A percentile compares a stretch with the other conserved stretches of the same genome.
phyloP scores from a whole-genome alignment of 306 rosid species.

The Trifolium repens region DNA sequence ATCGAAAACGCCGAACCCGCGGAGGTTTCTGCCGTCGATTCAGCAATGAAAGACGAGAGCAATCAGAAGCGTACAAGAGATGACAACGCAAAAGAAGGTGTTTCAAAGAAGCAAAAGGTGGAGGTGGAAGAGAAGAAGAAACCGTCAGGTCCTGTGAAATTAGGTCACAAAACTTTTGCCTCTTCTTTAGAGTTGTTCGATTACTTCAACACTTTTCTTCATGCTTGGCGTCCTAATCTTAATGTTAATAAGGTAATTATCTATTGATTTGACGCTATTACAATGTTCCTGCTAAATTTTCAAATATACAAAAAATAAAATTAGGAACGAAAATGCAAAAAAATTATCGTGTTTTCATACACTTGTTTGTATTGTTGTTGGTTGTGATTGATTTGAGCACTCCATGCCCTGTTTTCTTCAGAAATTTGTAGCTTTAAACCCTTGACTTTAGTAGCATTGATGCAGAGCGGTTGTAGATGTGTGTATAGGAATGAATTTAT shows the following conservation, averaged over 20 bases:
- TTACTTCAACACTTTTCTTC: constrained; percentile 68
- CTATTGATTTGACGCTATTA: neutral
- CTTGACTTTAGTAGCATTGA: constrained; percentile 3
- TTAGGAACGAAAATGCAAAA: no score
- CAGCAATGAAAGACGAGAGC: constrained; percentile 1
- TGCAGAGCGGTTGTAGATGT: neutral
- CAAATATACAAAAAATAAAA: no score
- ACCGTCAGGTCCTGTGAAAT: constrained; percentile 36
- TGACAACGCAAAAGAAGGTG: constrained; percentile 9
- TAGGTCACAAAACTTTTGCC: constrained; percentile 59
- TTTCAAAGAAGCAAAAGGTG: constrained; percentile 45
- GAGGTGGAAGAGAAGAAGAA: constrained; percentile 37
- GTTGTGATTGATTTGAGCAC: neutral
- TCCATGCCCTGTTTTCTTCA: neutral
- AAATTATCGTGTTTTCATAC: neutral
- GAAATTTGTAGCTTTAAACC: neutral
- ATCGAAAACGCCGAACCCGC: constrained; percentile 19
- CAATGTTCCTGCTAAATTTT: no score
- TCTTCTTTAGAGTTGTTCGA: constrained; percentile 67
- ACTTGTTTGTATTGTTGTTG: neutral
- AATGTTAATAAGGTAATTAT: constrained; percentile 66
- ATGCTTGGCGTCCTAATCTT: constrained; percentile 70
- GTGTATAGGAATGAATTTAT: neutral
- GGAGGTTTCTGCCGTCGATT: neutral
- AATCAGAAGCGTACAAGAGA: constrained; percentile 43